Conservation (phyloP, 2,329 filamentous ascomycete species). For the Fusarium sulawesiense region DNA sequence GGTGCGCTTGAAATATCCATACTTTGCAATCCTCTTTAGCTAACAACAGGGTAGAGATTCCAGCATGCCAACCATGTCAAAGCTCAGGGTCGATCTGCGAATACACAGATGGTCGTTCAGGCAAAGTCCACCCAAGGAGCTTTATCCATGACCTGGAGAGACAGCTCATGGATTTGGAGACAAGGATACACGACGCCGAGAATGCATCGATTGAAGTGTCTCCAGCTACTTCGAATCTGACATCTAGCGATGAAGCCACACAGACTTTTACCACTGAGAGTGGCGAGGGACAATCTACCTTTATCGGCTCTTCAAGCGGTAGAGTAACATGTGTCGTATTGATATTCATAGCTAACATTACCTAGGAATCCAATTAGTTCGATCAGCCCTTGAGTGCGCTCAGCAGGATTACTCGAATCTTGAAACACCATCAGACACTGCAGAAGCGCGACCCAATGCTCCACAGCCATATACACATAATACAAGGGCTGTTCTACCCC, state of each 20-base stretch:
- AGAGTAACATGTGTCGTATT: rapidly evolving
- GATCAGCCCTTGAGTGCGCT: slow-evolving; percentile 14
- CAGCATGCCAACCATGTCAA: slow-evolving; percentile 14
- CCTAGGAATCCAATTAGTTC: slow-evolving; percentile 15
- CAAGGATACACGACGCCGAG: neutral
- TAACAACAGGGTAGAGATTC: neutral
- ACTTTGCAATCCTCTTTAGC: rapidly evolving
- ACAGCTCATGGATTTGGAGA: neutral
- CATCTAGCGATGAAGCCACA: neutral
- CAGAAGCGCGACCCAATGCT: neutral
- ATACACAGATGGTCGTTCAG: slow-evolving; percentile 18
- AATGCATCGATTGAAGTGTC: neutral
- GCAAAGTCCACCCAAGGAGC: neutral
- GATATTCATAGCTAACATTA: neutral
- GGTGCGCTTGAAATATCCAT: too few relatives aligned
- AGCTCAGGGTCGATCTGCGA: slow-evolving; percentile 10
- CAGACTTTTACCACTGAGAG: neutral
- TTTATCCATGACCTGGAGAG: slow-evolving; percentile 11
- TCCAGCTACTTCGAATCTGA: neutral
- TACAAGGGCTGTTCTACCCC: neutral
- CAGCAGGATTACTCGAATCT: slow-evolving; percentile 15
- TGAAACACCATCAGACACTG: neutral
- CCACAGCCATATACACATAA: neutral
- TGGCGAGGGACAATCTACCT: neutral
- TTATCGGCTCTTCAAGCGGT: slow-evolving; percentile 11